phyloP scores from a whole-genome alignment of 2,329 filamentous ascomycete genomes.

The Pseudocercospora crystallina region DNA sequence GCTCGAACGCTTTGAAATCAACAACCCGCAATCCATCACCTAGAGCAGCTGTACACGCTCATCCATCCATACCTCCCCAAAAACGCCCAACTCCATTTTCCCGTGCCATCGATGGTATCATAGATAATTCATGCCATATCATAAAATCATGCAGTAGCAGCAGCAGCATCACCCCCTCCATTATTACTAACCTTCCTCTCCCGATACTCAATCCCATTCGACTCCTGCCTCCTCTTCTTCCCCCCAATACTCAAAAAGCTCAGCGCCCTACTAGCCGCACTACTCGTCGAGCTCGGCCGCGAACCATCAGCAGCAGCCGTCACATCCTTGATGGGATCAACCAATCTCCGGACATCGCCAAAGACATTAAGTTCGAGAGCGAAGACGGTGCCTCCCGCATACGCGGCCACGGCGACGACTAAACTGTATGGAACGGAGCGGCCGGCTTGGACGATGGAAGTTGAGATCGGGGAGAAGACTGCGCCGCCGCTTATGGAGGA shows the following conservation, averaged over 20 bases:
- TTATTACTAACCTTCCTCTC: conserved; percentile 23
- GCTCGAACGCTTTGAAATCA: too few relatives aligned
- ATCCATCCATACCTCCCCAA: not conserved
- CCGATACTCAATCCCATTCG: conserved; percentile 24
- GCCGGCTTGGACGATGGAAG: conserved; percentile 44
- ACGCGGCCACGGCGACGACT: conserved; percentile 54
- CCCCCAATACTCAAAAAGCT: conserved; percentile 33
- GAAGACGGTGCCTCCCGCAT: conserved; percentile 52
- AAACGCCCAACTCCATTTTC: not conserved
- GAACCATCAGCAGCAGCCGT: conserved; percentile 5
- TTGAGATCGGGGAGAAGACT: conserved; percentile 57
- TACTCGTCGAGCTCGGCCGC: conserved; percentile 31
- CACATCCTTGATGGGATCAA: conserved; percentile 37
- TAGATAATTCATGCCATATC: not conserved
- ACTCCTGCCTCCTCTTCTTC: conserved; percentile 22
- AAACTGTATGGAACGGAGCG: conserved; percentile 50
- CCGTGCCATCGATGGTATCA: not conserved
- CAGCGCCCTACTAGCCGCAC: conserved; percentile 31
- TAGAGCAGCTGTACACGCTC: conserved; percentile 3
- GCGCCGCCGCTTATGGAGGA: conserved; percentile 56
- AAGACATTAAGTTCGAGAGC: conserved; percentile 55
- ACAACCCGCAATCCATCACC: not conserved
- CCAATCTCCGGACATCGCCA: conserved; percentile 49
- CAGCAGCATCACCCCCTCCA: not conserved
- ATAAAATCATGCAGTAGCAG: not conserved